Base-by-base conservation (phyloP, 2,329 filamentous ascomycete species). In the Calonectria naviculata region DNA sequence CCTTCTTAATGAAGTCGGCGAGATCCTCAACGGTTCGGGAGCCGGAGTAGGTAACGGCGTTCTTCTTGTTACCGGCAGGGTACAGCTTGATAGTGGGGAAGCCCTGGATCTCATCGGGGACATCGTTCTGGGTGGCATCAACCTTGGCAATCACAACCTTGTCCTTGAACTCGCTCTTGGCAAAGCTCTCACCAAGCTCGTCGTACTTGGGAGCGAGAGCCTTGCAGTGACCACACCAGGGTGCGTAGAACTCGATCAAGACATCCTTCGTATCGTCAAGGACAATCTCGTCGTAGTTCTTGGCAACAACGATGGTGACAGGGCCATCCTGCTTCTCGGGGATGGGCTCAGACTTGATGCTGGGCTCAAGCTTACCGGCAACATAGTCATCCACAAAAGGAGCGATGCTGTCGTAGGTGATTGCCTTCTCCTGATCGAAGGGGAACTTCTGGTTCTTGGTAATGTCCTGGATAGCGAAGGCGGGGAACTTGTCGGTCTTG, bases 191-290 rank as follows among this genome's bases (percentile, higher is more conserved):
- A 68, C 91, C 97, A 71, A 99, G 93, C 84, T 98, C 94, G 75
- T 99, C 97, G 85, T 98, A 99, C 85, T 98, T 93, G 80, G 97
- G 97, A 68, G 97, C 96, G 73, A 99, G 93, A 85, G 92, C 95
- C 91, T 98, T 98, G 94, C 97, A 99, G 91, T 99, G 97, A 79
- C 97, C 97, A 84, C 97, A 99, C 97, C 97, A 99, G 75, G 97
- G 97, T 71, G 97, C 97, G 88, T 99, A 99, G 89, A 98, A 98
- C 89, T 99, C 97, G 75, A 99, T 87, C 77, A 99, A 91, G 71
- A 99, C 97, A 85, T 99, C 97, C 93, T 98, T 98, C 83, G 93
- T 89, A 84, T 97, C 93, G 82, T 99, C 93, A 67, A 98, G 90
- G 80, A 99, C 95, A 77, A 98, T 87, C 9, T 97, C 90, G 75